A percentile compares a stretch with the other conserved stretches of the same genome.
phyloP scores from a whole-genome alignment of 2,329 filamentous ascomycete species.

The Trichoderma harzianum region DNA sequence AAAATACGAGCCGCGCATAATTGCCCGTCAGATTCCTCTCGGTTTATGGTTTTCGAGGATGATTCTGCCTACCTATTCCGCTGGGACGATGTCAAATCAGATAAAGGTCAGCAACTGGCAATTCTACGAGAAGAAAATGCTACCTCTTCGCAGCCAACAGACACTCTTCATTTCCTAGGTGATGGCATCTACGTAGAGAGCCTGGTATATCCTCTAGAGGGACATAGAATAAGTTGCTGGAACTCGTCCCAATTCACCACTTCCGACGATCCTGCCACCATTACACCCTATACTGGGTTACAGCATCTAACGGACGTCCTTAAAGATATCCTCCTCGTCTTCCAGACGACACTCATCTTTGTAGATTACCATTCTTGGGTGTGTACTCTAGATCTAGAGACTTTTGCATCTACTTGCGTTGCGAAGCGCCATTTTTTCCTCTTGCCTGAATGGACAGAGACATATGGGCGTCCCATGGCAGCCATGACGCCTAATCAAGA shows the following conservation, averaged over 20 bases:
- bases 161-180: background rate
- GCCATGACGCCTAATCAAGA: background rate
- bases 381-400: background rate
- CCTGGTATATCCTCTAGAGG: background rate
- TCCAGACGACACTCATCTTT: conserved; percentile 1
- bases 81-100: background rate
- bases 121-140: background rate
- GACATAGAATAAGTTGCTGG: conserved; percentile 2
- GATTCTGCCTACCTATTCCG: background rate
- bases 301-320: background rate
- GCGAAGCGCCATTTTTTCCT: conserved; percentile 11
- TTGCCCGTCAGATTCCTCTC: background rate
- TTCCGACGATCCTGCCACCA: background rate
- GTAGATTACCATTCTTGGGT: conserved; percentile 5
- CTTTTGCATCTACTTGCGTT: background rate
- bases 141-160: background rate
- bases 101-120: background rate
- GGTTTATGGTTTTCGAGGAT: conserved; percentile 3
- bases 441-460: conserved; percentile 3
- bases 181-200: background rate
- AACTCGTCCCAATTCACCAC: background rate
- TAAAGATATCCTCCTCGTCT: background rate
- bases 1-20: background rate
- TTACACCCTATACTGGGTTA: background rate
- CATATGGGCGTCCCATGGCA: background rate